Percentiles rank a stretch among this genome's conserved stretches.
Evolutionary conservation across 108 stramenopile species (phyloP).

Genomic region (Heterococcus sp.): DNA sequence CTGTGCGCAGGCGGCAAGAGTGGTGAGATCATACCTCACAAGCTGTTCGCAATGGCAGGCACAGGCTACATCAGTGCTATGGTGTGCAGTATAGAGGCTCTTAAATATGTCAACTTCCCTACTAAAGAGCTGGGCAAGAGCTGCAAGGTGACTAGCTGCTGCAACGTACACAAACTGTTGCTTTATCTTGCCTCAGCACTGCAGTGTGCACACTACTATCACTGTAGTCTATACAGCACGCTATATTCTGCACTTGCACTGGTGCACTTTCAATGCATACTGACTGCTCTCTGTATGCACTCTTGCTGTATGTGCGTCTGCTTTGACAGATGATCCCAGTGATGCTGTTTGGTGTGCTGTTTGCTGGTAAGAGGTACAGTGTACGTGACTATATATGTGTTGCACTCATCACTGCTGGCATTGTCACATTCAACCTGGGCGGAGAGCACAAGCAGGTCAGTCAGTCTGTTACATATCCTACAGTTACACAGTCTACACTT

Average conservation of each 20-base stretch:
- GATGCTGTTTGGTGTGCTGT: slow-evolving; percentile 54
- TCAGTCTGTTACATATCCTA: neutral
- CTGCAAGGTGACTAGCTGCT: slow-evolving; percentile 32
- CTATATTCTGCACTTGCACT: no score
- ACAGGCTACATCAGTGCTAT: slow-evolving; percentile 49
- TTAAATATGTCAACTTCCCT: slow-evolving; percentile 53
- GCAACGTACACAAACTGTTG: neutral
- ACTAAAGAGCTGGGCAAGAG: slow-evolving; percentile 53
- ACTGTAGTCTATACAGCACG: no score
- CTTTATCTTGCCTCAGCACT: neutral
- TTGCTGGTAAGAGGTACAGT: slow-evolving; percentile 47
- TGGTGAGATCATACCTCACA: slow-evolving; percentile 6
- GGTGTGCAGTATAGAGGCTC: slow-evolving; percentile 51
- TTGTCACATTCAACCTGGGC: slow-evolving; percentile 28
- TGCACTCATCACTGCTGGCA: slow-evolving; percentile 40
- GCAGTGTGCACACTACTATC: no score
- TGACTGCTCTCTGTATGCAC: no score
- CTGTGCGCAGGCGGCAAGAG: no score
- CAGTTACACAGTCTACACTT: no score
- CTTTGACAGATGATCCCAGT: slow-evolving; percentile 44
- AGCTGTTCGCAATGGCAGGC: slow-evolving; percentile 24
- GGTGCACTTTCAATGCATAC: no score
- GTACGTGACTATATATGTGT: slow-evolving; percentile 39
- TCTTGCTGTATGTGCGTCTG: neutral
- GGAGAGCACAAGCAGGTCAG: slow-evolving; percentile 13